Evolutionary conservation across 306 rosid species (phyloP), one percentile per base, ranked within the genome.

Genomic region (Trifolium subterraneum): DNA sequence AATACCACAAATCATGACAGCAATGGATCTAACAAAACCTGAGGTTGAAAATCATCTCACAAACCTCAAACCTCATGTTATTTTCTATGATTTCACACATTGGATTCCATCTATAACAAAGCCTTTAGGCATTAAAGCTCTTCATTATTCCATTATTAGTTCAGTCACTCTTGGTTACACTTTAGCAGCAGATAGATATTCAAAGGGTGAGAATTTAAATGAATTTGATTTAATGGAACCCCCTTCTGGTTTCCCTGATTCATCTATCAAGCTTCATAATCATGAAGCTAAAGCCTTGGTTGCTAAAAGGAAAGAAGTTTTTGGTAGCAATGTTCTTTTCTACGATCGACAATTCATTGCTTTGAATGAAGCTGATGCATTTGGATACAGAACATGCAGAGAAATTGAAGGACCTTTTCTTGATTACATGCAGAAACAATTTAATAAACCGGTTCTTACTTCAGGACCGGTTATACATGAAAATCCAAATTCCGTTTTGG

Each of bases 401-500:
- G 87, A 84, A 27, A 72, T 84, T 27, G 87, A 84, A 69, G 87
- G 82, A 15, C 80, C 80, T 7, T 82, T n/a, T 47, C 35, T 82
- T 33, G 86, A 78, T 35, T 82, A 31, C 76, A 6, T 82, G 1
- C 71, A 16, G 2, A 22, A 54, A 1, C 51, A 63, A 29, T 78
- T 78, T 25, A 59, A 54, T 6, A 82, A 78, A 48, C 74, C 74
- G 0, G 78, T 78, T 36, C 70, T 78, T 22, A 7, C 58, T 13
- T 5, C 78, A 10, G 87, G 84, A 2, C 82, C 78, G 1, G 63
- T 59, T 41, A 60, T 83, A 41, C 33, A 19, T 19, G 79, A 75
- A 10, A 29, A 70, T 16, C 73, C 84, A 0, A 79, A 39, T 11
- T 29, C 69, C 0, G 1, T 16, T 11, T 79, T 79, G 79, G 84